Conservation (phyloP, 306 rosid genomes). For the Rosa persica region DNA sequence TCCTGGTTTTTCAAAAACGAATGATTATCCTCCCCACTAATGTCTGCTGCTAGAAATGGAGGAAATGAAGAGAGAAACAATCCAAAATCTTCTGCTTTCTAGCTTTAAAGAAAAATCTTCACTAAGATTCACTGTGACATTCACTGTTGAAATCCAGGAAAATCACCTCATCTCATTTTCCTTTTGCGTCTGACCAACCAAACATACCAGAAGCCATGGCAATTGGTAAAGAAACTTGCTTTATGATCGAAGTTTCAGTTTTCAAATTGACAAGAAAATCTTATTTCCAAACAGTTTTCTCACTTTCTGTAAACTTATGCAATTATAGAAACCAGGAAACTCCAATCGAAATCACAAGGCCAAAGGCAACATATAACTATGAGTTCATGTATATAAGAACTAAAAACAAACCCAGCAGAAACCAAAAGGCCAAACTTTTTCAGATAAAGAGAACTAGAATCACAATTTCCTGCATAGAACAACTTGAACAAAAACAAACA, state of each 20-base stretch:
- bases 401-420: constrained; percentile 13
- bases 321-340: background rate
- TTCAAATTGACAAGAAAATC: background rate
- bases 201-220: constrained; percentile 16
- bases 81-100: constrained; percentile 16
- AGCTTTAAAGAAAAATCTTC: constrained; percentile 12
- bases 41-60: constrained; percentile 15
- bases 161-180: constrained; percentile 13
- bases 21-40: constrained; percentile 17
- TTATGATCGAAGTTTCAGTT: background rate
- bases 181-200: constrained; percentile 21
- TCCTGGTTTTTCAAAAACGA: constrained; percentile 19
- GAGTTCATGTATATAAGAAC: background rate
- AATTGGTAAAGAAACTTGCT: background rate
- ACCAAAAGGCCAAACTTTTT: background rate
- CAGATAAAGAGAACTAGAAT: background rate
- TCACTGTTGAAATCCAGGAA: constrained; percentile 1
- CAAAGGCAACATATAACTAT: background rate
- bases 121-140: background rate
- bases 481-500: constrained; percentile 11
- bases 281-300: background rate
- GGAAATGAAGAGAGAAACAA: constrained; percentile 10
- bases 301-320: background rate
- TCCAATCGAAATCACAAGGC: background rate
- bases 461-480: background rate